Percentiles rank a stretch among this genome's conserved stretches.
Conservation (phyloP, 768 basidiomycete species). For the Aureoboletus auriporus region DNA sequence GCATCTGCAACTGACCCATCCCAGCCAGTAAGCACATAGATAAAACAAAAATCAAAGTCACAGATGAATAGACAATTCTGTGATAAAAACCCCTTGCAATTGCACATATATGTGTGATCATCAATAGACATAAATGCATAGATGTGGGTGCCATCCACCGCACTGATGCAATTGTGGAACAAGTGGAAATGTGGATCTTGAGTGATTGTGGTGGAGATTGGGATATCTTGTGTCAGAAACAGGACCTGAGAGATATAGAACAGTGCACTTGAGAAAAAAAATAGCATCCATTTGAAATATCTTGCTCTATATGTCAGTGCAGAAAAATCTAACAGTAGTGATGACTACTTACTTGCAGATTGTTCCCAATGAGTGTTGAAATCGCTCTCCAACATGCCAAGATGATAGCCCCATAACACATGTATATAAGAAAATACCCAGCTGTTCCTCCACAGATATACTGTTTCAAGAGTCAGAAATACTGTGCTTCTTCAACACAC, state of each 20-base stretch:
- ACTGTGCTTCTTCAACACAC: not conserved
- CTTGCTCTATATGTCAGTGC: not conserved
- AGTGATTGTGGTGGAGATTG: not conserved
- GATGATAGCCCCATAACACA: constrained; percentile 8
- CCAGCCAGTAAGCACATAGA: constrained; percentile 13
- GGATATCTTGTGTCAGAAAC: not conserved
- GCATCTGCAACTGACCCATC: constrained; percentile 15
- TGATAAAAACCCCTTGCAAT: too few species aligned
- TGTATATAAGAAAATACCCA: constrained; percentile 10
- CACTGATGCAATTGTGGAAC: constrained; percentile 6
- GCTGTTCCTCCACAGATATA: too few species aligned
- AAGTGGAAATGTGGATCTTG: not conserved
- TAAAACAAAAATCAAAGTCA: constrained; percentile 11
- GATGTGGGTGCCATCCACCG: not conserved
- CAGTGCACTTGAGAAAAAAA: not conserved
- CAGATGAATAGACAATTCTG: constrained; percentile 21
- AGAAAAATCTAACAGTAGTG: not conserved
- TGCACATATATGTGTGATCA: constrained; percentile 7
- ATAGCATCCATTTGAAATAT: constrained; percentile 8
- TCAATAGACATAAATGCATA: not conserved
- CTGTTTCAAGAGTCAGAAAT: too few species aligned
- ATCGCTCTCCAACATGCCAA: constrained; percentile 6
- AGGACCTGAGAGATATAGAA: constrained; percentile 5
- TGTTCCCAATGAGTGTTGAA: constrained; percentile 3
- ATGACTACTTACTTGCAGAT: not conserved